These are phyloP conservation scores for Basidiobolus heterosporus DNA, from an alignment of 371 early-diverging fungal genomes.

Conservation along the genomic window DNA sequence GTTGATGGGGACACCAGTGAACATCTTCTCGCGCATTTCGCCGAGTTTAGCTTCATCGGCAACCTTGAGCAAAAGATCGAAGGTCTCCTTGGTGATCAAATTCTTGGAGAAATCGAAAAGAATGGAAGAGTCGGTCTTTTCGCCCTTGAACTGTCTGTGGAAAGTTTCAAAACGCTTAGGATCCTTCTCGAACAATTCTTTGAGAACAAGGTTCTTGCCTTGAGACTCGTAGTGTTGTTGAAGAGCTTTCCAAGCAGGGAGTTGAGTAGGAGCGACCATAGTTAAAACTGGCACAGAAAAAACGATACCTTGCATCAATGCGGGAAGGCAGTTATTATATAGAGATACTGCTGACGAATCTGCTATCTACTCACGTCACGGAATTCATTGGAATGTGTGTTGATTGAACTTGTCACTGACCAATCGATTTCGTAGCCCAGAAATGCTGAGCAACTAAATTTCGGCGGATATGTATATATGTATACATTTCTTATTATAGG, in stretches of 20 bases:
- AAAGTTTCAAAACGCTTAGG: slow-evolving; percentile 58
- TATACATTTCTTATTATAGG: too few species aligned
- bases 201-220: slow-evolving; percentile 56
- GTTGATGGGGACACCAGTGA: slow-evolving; percentile 90
- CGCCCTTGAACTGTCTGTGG: slow-evolving; percentile 53
- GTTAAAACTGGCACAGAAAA: neutral
- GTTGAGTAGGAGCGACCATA: slow-evolving; percentile 58
- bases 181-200: slow-evolving; percentile 60
- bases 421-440: too few species aligned
- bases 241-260: slow-evolving; percentile 65
- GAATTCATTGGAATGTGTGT: too few species aligned
- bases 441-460: too few species aligned
- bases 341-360: too few species aligned
- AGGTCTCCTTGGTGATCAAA: slow-evolving; percentile 62
- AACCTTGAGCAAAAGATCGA: slow-evolving; percentile 58
- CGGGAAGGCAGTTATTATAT: too few species aligned
- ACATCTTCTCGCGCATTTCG: slow-evolving; percentile 80
- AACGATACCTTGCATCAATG: too few species aligned
- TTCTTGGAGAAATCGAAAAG: slow-evolving; percentile 92
- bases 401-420: too few species aligned
- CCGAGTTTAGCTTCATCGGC: slow-evolving; percentile 74
- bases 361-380: too few species aligned
- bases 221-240: slow-evolving; percentile 64
- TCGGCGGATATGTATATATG: too few species aligned
- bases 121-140: slow-evolving; percentile 41